Conservation (phyloP, 768 basidiomycete genomes). For the Rhizopogon vesiculosus region DNA sequence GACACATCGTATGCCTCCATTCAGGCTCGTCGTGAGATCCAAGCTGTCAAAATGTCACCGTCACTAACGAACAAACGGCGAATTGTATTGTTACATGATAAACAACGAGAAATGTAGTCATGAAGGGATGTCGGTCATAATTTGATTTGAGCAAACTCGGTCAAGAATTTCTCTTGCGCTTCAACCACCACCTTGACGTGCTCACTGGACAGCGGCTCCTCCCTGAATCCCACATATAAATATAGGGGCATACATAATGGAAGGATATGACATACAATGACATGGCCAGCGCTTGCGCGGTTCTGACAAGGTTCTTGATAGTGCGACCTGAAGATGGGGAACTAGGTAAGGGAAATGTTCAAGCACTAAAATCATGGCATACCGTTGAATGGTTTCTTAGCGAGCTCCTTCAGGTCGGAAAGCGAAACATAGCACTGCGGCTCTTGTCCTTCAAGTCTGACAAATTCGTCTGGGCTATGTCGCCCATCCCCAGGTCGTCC, state of each 20-base stretch:
- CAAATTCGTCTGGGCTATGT: constrained; percentile 3
- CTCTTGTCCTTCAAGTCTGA: constrained; percentile 6
- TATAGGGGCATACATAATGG: not conserved
- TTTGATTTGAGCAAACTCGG: constrained; percentile 10
- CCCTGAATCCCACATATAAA: constrained; percentile 1
- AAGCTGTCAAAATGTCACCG: not conserved
- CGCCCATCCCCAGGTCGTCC: not conserved
- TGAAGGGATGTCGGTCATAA: not conserved
- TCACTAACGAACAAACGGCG: not conserved
- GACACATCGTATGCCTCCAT: too few species aligned
- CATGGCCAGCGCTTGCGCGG: constrained; percentile 25
- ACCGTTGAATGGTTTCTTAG: constrained; percentile 25
- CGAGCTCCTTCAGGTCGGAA: constrained; percentile 17
- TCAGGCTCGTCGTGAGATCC: too few species aligned
- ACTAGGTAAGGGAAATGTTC: not conserved
- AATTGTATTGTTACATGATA: not conserved
- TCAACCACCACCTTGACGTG: constrained; percentile 21
- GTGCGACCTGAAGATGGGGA: constrained; percentile 12
- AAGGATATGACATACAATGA: constrained; percentile 11
- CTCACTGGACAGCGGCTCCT: constrained; percentile 10
- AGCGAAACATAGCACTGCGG: constrained; percentile 4
- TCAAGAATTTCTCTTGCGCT: constrained; percentile 22
- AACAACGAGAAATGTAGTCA: not conserved
- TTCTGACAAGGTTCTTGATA: constrained; percentile 29
- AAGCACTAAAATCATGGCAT: not conserved